Percentiles rank a stretch among this genome's conserved stretches.
Conservation (phyloP, 768 basidiomycete species). For the Imleria badia region DNA sequence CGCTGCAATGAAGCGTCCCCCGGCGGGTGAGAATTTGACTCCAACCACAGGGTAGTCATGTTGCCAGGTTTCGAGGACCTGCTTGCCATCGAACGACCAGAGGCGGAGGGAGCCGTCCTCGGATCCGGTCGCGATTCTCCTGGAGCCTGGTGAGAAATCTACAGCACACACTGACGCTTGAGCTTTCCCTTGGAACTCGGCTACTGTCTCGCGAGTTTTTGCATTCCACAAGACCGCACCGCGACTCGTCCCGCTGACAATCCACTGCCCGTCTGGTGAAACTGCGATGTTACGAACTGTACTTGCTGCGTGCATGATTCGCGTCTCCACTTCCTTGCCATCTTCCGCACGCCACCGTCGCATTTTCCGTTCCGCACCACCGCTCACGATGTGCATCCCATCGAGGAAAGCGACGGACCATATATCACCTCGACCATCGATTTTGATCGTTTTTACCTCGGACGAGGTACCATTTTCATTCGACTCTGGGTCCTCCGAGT, state of each 20-base stretch:
- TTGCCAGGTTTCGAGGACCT: neutral
- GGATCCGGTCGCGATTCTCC: neutral
- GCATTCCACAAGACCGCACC: neutral
- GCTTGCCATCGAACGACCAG: neutral
- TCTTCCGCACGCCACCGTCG: neutral
- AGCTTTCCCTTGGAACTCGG: neutral
- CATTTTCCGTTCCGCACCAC: neutral
- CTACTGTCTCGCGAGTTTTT: neutral
- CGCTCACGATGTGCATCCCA: neutral
- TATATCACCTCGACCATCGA: too few species aligned
- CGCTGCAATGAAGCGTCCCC: neutral
- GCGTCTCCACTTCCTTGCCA: neutral
- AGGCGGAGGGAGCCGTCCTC: neutral
- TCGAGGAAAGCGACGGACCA: neutral
- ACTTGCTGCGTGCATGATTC: neutral
- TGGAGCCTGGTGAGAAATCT: neutral
- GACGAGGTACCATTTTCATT: too few species aligned
- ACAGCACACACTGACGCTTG: neutral
- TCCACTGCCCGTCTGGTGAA: neutral
- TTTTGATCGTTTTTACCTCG: too few species aligned
- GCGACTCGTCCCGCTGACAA: neutral
- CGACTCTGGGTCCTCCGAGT: too few species aligned
- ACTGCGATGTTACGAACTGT: neutral
- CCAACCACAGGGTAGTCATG: neutral
- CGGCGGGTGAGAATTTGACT: constrained; percentile 1